Evolutionary conservation across 2,329 filamentous ascomycete genomes (phyloP), one percentile per base, ranked within the genome.

Genomic region (Rutstroemia sydowiana): DNA sequence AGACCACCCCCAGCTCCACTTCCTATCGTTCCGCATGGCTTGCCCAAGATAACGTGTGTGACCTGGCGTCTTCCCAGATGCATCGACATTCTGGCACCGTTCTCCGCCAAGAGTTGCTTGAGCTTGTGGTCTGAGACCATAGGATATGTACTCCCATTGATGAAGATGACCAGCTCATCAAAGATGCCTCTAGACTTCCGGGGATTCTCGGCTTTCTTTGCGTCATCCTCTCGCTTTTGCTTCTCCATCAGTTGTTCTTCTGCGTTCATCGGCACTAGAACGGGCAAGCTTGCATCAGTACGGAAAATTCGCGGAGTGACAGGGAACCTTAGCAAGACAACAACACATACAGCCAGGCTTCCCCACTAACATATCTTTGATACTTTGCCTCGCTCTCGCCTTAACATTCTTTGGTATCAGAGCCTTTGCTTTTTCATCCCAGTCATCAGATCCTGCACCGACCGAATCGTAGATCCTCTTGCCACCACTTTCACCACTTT

Each of bases 81-180:
- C 32, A 89, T 77, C 3, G 87, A 84, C 59, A 88, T 74, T 39
- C 71, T 74, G 1, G 82, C 92, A 18, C 91, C 92, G 64, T 95
- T 81, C 52, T 82, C 75, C 5, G 77, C 80, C 34, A 96, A 76
- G 14, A 95, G 68, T 51, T 84, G 82, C 73, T 93, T 95, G 52
- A 96, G 77, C 65, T 81, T 86, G 71, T 95, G 87, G 68, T 96
- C 91, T 13, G 88, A 95, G 56, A 95, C 78, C 21, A 81, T 69
- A 1, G 91, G 90, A 54, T 83, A 78, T 2, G 89, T 95, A 59
- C 87, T 91, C 55, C 90, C 90, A 68, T 95, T 95, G 68, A 96
- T 78, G 70, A 92, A 93, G 61, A 95, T 78, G 47, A 80, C 83
- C 20, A 90, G 75, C 14, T 82, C 80, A 41, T 78, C 70, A 65